Percentiles rank a stretch among this genome's conserved stretches.
Conservation (phyloP, 257 asterid genomes). For the Vinca minor region DNA sequence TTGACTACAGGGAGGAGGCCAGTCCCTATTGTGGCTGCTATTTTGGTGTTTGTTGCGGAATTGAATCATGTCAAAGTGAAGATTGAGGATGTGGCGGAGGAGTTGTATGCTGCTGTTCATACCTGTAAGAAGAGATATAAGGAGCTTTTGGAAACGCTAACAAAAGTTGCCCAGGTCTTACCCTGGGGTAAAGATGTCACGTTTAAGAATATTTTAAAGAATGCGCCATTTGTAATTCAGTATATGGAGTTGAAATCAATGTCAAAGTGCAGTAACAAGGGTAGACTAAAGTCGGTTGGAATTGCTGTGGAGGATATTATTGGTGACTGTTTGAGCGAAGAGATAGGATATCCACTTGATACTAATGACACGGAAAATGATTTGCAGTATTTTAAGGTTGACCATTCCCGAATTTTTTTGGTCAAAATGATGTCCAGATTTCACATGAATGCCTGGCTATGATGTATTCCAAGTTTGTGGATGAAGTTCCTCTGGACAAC, state of each 20-base stretch:
- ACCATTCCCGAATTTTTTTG: constrained; percentile 8
- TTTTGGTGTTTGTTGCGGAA: constrained; percentile 55
- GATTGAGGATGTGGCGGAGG: constrained; percentile 50
- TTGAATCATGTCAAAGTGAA: constrained; percentile 43
- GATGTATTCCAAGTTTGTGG: constrained; percentile 45
- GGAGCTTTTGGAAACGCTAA: constrained; percentile 65
- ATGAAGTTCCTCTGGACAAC: constrained; percentile 36
- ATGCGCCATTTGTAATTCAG: constrained; percentile 64
- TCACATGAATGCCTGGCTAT: constrained; percentile 54
- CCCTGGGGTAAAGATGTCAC: constrained; percentile 88
- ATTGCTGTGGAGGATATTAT: constrained; percentile 46
- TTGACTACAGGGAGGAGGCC: constrained; percentile 76
- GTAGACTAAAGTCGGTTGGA: constrained; percentile 21
- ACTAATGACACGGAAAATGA: constrained; percentile 21
- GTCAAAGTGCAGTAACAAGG: constrained; percentile 18
- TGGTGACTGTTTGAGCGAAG: constrained; percentile 41
- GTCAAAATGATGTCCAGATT: constrained; percentile 34
- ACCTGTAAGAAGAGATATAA: constrained; percentile 66
- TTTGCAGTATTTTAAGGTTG: constrained; percentile 40
- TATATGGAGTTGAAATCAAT: constrained; percentile 76
- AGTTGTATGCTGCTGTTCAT: constrained; percentile 37
- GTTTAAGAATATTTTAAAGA: constrained; percentile 53
- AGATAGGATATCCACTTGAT: constrained; percentile 21
- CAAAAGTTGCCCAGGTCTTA: constrained; percentile 51
- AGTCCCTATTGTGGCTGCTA: constrained; percentile 72